phyloP scores from a whole-genome alignment of 345 rosid genomes.

The Lumnitzera racemosa region DNA sequence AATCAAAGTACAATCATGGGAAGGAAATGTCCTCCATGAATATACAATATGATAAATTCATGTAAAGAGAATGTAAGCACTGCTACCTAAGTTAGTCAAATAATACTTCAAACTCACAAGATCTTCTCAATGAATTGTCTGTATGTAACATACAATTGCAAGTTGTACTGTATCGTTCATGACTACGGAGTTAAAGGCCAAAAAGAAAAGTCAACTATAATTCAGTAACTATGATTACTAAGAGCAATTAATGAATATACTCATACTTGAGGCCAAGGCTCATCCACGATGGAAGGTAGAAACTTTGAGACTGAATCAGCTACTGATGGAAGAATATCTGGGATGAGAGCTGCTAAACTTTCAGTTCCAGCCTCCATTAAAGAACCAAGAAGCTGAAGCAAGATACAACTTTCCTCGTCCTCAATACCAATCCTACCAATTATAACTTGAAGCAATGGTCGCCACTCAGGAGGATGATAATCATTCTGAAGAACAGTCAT shows the following conservation, averaged over 20 bases:
- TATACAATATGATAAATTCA: too few species aligned
- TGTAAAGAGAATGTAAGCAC: too few species aligned
- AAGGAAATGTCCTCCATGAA: too few species aligned
- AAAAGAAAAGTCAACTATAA: too few species aligned
- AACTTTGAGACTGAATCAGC: slow-evolving; percentile 38
- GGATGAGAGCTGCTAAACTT: slow-evolving; percentile 53
- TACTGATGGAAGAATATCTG: slow-evolving; percentile 50
- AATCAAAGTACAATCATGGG: too few species aligned
- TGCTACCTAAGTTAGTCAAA: too few species aligned
- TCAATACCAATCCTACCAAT: slow-evolving; percentile 57
- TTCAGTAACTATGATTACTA: not conserved
- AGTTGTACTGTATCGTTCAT: too few species aligned
- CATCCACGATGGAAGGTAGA: slow-evolving; percentile 33
- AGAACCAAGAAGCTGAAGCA: slow-evolving; percentile 66
- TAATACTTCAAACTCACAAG: too few species aligned
- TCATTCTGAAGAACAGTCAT: slow-evolving; percentile 45
- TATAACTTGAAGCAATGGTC: slow-evolving; percentile 65
- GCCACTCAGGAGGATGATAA: slow-evolving; percentile 74
- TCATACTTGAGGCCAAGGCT: slow-evolving; percentile 67
- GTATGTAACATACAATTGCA: too few species aligned
- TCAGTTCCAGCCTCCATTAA: slow-evolving; percentile 58
- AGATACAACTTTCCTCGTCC: slow-evolving; percentile 54
- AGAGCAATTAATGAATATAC: slow-evolving; percentile 7
- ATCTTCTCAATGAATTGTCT: too few species aligned
- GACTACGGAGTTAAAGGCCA: too few species aligned